Conservation (phyloP, 2,329 filamentous ascomycete genomes). For the Neurospora sp. region DNA sequence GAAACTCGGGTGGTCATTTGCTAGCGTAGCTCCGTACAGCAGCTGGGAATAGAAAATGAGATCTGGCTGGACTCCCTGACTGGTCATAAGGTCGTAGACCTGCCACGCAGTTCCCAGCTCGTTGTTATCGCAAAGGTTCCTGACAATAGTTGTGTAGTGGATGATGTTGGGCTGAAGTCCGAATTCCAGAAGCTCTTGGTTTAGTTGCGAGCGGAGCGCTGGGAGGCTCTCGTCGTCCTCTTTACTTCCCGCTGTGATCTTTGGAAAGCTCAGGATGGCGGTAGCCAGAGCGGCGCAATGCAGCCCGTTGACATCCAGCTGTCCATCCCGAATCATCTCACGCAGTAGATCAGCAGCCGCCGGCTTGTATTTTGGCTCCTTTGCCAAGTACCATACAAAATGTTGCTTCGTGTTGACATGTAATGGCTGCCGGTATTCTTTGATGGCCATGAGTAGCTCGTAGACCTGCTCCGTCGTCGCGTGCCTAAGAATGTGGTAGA, state of each 20-base stretch:
- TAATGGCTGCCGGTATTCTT: slow-evolving; percentile 21
- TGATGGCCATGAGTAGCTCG: slow-evolving; percentile 28
- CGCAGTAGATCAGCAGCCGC: slow-evolving; percentile 35
- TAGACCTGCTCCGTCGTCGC: slow-evolving; percentile 15
- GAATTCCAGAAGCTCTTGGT: slow-evolving; percentile 46
- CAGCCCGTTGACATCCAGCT: slow-evolving; percentile 35
- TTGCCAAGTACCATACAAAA: slow-evolving; percentile 37
- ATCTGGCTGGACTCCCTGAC: slow-evolving; percentile 53
- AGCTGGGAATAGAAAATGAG: slow-evolving; percentile 58
- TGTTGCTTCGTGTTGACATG: slow-evolving; percentile 36
- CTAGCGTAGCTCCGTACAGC: slow-evolving; percentile 58
- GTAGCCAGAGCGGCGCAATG: slow-evolving; percentile 47
- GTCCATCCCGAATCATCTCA: slow-evolving; percentile 22
- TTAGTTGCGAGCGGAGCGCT: slow-evolving; percentile 41
- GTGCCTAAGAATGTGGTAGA: slow-evolving; percentile 16
- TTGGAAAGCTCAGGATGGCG: slow-evolving; percentile 38
- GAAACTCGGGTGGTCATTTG: slow-evolving; percentile 43
- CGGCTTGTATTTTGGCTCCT: slow-evolving; percentile 27
- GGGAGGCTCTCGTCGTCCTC: slow-evolving; percentile 27
- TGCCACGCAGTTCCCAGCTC: slow-evolving; percentile 54
- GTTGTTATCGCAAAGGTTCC: slow-evolving; percentile 58
- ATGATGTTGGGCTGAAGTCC: slow-evolving; percentile 55
- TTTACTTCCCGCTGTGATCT: slow-evolving; percentile 8
- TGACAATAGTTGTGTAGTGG: slow-evolving; percentile 58
- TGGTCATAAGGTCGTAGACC: slow-evolving; percentile 53